Evolutionary conservation across 164 flowering plant genomes (phyloP).

Genomic region (Vitis riparia): DNA sequence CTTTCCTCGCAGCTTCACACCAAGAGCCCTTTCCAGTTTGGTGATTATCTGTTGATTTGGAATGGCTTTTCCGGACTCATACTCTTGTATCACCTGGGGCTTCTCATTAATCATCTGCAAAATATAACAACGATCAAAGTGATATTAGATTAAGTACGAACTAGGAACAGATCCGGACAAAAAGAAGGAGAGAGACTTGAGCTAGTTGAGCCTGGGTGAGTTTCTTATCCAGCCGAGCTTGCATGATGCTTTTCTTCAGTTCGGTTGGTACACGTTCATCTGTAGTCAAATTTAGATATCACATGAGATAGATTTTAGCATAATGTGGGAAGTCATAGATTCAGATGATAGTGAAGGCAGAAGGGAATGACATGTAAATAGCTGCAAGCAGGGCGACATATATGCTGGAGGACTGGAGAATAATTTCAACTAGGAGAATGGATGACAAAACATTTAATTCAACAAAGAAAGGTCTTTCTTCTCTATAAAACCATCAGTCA

Average conservation of each 20-base stretch:
- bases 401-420: too few species aligned
- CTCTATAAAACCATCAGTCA: too few species aligned
- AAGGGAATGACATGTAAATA: too few species aligned
- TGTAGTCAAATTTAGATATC: conserved; percentile 5
- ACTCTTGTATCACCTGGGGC: conserved; percentile 94
- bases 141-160: too few species aligned
- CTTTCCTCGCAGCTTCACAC: conserved; percentile 91
- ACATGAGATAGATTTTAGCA: too few species aligned
- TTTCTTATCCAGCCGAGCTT: conserved; percentile 88
- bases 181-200: conserved; percentile 45
- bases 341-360: too few species aligned
- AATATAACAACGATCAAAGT: not conserved
- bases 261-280: conserved; percentile 91
- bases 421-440: too few species aligned
- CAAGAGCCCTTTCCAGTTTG: conserved; percentile 94
- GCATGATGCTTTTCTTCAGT: conserved; percentile 88
- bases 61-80: conserved; percentile 98
- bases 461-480: too few species aligned
- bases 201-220: conserved; percentile 95
- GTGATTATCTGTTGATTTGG: conserved; percentile 94
- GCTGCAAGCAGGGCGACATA: too few species aligned
- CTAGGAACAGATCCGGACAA: not conserved
- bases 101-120: conserved; percentile 93
- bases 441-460: too few species aligned
- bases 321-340: too few species aligned